These are phyloP conservation scores for Ambrosiella xylebori DNA, from an alignment of 2,329 filamentous ascomycete genomes.

Conservation along the genomic window DNA sequence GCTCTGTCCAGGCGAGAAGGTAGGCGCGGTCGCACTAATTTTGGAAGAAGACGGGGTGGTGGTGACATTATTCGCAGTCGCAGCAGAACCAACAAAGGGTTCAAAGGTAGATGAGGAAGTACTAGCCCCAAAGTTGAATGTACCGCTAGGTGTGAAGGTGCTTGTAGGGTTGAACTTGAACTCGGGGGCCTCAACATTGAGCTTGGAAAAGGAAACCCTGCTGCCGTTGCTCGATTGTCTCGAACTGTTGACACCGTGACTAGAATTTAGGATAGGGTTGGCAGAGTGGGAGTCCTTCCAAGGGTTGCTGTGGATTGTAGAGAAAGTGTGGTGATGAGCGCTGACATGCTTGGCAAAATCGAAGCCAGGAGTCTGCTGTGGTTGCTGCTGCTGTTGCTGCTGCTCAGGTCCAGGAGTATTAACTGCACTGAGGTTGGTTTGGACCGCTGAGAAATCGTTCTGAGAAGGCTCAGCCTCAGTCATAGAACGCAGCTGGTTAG, in stretches of 20 bases:
- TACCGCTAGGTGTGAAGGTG: conserved; percentile 27
- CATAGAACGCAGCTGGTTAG: conserved; percentile 23
- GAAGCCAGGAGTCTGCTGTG: conserved; percentile 42
- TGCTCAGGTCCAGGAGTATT: conserved; percentile 40
- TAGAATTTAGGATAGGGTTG: conserved; percentile 18
- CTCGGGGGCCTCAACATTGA: conserved; percentile 79
- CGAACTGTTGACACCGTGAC: not conserved
- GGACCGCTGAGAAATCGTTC: conserved; percentile 39
- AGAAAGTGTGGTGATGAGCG: conserved; percentile 37
- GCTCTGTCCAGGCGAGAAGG: conserved; percentile 50
- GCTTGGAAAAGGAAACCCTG: conserved; percentile 55
- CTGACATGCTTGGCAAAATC: conserved; percentile 28
- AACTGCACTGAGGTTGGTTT: conserved; percentile 53
- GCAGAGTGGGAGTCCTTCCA: conserved; percentile 38
- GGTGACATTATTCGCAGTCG: conserved; percentile 17
- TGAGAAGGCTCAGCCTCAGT: conserved; percentile 25
- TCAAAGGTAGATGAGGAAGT: conserved; percentile 27
- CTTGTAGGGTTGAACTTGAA: conserved; percentile 57
- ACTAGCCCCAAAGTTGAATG: conserved; percentile 27
- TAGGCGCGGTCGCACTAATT: conserved; percentile 53
- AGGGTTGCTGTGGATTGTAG: conserved; percentile 39
- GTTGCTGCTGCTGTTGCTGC: conserved; percentile 55
- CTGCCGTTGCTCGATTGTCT: conserved; percentile 41
- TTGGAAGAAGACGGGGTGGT: conserved; percentile 23
- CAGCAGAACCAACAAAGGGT: conserved; percentile 28